Percentiles rank a stretch among this genome's conserved stretches.
Evolutionary conservation across 2,329 filamentous ascomycete genomes (phyloP).

Genomic region (Emericellopsis cladophorae): DNA sequence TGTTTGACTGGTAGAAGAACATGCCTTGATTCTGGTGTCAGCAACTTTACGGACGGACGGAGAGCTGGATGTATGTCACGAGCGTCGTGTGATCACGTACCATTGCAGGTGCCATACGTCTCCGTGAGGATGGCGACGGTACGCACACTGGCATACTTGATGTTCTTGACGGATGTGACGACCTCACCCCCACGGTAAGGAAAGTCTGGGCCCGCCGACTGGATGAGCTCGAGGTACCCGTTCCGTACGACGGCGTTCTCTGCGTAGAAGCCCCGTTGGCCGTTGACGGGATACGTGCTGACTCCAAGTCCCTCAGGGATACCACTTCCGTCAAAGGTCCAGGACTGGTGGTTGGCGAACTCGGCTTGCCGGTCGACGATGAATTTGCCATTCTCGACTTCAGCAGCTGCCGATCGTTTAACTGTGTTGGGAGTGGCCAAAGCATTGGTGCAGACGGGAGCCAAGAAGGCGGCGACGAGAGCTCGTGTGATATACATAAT

Average conservation of each 20-base stretch:
- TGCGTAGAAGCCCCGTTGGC: constrained; percentile 4
- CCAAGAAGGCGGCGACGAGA: too few relatives aligned
- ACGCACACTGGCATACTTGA: constrained; percentile 15
- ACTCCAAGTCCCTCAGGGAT: constrained; percentile 10
- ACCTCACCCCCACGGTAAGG: constrained; percentile 13
- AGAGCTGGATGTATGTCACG: neutral
- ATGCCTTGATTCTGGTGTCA: constrained; percentile 9
- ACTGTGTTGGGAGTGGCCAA: too few relatives aligned
- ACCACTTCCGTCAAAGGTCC: constrained; percentile 8
- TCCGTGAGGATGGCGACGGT: constrained; percentile 15
- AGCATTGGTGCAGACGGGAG: too few relatives aligned
- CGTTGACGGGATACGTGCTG: constrained; percentile 9
- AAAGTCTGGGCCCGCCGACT: constrained; percentile 5
- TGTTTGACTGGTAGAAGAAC: constrained; percentile 14
- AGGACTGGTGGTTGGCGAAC: constrained; percentile 6
- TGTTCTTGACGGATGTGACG: constrained; percentile 11
- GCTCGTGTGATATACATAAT: too few relatives aligned
- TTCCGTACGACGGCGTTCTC: constrained; percentile 10
- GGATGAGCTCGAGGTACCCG: constrained; percentile 14
- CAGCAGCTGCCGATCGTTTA: too few relatives aligned
- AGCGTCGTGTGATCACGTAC: constrained; percentile 1
- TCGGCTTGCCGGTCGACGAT: too few relatives aligned
- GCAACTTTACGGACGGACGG: neutral
- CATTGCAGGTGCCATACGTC: constrained; percentile 16
- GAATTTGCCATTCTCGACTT: too few relatives aligned